Evolutionary conservation across 257 asterid species (phyloP).

Genomic region (Solanum okadae): DNA sequence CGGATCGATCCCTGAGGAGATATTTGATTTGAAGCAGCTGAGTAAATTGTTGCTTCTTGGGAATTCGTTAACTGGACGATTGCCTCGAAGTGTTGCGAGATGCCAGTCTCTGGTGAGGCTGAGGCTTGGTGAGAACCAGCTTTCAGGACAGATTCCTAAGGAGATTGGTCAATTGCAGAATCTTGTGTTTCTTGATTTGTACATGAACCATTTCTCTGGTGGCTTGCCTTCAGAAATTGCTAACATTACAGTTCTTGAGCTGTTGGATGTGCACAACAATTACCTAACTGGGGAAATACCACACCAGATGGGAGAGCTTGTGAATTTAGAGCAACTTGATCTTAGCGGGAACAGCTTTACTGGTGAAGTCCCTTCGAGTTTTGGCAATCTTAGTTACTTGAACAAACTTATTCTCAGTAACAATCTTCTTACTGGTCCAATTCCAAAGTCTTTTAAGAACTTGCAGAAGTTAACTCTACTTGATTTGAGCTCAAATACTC

Average conservation of each 20-base stretch:
- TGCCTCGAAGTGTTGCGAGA: slow-evolving; percentile 48
- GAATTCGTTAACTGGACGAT: slow-evolving; percentile 55
- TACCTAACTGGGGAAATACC: slow-evolving; percentile 58
- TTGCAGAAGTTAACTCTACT: slow-evolving; percentile 74
- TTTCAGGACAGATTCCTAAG: slow-evolving; percentile 84
- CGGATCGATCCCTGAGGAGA: slow-evolving; percentile 77
- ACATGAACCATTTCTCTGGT: slow-evolving; percentile 79
- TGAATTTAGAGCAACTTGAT: slow-evolving; percentile 90
- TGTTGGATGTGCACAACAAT: slow-evolving; percentile 71
- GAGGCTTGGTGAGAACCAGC: slow-evolving; percentile 86
- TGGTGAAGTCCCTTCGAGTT: slow-evolving; percentile 62
- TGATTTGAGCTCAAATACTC: slow-evolving; percentile 72
- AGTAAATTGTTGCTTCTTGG: slow-evolving; percentile 78
- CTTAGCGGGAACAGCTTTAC: slow-evolving; percentile 73
- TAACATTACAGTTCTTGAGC: slow-evolving; percentile 73
- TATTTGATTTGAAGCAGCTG: slow-evolving; percentile 61
- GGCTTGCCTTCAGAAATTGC: slow-evolving; percentile 62
- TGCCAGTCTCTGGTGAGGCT: slow-evolving; percentile 85
- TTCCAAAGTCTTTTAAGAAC: slow-evolving; percentile 51
- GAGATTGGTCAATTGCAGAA: slow-evolving; percentile 80
- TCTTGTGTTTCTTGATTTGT: slow-evolving; percentile 90
- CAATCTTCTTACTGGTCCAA: slow-evolving; percentile 48
- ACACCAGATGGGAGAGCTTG: slow-evolving; percentile 49
- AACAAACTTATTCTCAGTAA: slow-evolving; percentile 64
- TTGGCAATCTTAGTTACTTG: slow-evolving; percentile 82